Base-by-base conservation (phyloP, 1,139 yeast genomes). In the Yamadazyma pseudoaaseri region DNA sequence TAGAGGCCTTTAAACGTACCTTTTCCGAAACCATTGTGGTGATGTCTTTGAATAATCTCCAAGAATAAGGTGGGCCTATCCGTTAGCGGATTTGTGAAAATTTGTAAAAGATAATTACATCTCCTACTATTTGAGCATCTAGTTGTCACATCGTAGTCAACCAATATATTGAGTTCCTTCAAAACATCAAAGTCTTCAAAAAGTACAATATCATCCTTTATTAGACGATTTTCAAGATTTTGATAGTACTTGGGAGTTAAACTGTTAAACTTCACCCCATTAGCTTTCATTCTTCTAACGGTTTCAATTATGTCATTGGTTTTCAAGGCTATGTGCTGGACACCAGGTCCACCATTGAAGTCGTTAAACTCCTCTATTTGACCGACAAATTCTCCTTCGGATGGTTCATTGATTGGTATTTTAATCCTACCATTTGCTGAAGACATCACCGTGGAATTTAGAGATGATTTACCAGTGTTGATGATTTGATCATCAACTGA, bases 381-480 rank as follows among this genome's bases (percentile, higher is more conserved):
- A 2, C 90, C 79, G 51, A 70, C 76, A 51, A 73, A 73, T 37
- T 63, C 59, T 2, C 90, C 86, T 35, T 62, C 53, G 0, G 87
- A 90, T 0, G 96, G 95, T 54, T 86, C 95, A 56, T 86, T 86
- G 31, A 86, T 75, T 7, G 95, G 95, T 75, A 86, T 79, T 55
- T 84, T 84, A 44, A 85, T 73, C 30, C 52, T 57, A 5, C 83
- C 86, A 47, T 80, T 78, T 10, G 72, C 64, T 5, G 85, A 77
- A 0, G 90, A 75, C 90, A 86, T 81, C 10, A 86, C 95, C 16
- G 80, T 73, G 4, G 94, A 82, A 39, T 76, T 70, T 36, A 86
- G 69, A 0, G 92, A 85, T 1, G 90, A 75, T 44, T 63, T 77
- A 33, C 73, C 77, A 0, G 95, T 85, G 31, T 70, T 66, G n/a